Base-by-base conservation (phyloP, 345 rosid species). In the Citrus mangshanensis region DNA sequence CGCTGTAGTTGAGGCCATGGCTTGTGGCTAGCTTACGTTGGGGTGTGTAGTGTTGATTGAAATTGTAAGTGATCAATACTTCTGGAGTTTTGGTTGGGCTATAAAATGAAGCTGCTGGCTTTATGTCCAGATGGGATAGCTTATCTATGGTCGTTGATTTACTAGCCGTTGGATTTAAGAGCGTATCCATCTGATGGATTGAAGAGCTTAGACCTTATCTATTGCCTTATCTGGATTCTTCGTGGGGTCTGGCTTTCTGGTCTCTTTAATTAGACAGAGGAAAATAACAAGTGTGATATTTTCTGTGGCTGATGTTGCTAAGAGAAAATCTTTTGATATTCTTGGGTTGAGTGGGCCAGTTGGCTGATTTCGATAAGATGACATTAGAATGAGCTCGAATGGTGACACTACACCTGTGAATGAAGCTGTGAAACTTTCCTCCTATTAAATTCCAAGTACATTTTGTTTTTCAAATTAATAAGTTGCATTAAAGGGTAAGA, bases 101-200 rank as follows among this genome's bases (percentile, higher is more conserved):
- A 75, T 75, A 62, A 40, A 24, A 18, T 9, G 37, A 25, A 37
- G 22, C 9, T n/a, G 42, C 5, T 8, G 28, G 30, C 77, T 9
- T 35, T 80, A 34, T 55, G 51, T 68, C 54, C 2, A 28, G 77
- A 25, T 68, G 73, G 72, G 27, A 65, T 65, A 30, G 49, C 34
- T 49, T 65, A 75, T 75, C 78, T 12, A 8, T 65, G 72, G 37
- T 68, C 21, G 38, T 16, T 16, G 68, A 19, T 16, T 46, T 49
- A 14, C 5, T 54, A 38, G 71, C 81, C 93, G 89, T 90, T 76
- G 85, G 94, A 92, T 95, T 70, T 22, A 59, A 82, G 10, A 55
- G 90, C 74, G 85, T 86, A 93, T 93, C 95, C 92, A 93, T 89
- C 98, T 87, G 86, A 91, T 88, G 96, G 77, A 49, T 21, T 34